A percentile compares a stretch with the other conserved stretches of the same genome.
phyloP scores from a whole-genome alignment of 2,329 filamentous ascomycete genomes.

The Aspergillus aculeatinus region DNA sequence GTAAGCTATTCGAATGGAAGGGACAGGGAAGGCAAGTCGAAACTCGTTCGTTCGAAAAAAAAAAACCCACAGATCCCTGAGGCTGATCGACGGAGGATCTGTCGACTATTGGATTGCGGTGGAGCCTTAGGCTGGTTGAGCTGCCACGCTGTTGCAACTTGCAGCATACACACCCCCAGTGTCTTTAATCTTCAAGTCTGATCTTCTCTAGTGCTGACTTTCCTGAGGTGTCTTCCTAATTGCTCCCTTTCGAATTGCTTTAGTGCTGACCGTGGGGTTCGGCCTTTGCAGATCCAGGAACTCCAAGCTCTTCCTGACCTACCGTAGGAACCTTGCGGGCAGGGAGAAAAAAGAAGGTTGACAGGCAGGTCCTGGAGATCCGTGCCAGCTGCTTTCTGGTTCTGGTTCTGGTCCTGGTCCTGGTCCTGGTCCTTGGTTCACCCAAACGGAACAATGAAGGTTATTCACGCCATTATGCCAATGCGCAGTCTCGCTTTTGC shows the following conservation, averaged over 20 bases:
- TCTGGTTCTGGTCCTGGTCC: background rate
- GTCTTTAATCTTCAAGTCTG: slow-evolving; percentile 3
- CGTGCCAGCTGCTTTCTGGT: slow-evolving; percentile 10
- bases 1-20: slow-evolving; percentile 1
- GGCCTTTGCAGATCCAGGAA: slow-evolving; percentile 10
- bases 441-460: slow-evolving; percentile 4
- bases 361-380: slow-evolving; percentile 20
- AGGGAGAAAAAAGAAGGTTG: slow-evolving; percentile 10
- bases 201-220: slow-evolving; percentile 1
- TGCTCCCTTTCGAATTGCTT: slow-evolving; percentile 2
- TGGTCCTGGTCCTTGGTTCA: background rate
- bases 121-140: slow-evolving; percentile 29
- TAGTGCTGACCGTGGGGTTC: background rate
- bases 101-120: slow-evolving; percentile 41
- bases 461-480: slow-evolving; percentile 1
- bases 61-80: slow-evolving; percentile 28
- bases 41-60: slow-evolving; percentile 14
- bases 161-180: background rate
- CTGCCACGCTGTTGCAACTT: slow-evolving; percentile 25
- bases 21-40: slow-evolving; percentile 13
- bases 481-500: background rate
- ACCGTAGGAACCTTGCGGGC: slow-evolving; percentile 7
- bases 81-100: slow-evolving; percentile 38
- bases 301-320: background rate
- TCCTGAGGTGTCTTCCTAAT: background rate